Percentiles rank a stretch among this genome's conserved stretches.
Evolutionary conservation across 169 alveolate genomes (phyloP).

Genomic region (Fabrea salina): DNA sequence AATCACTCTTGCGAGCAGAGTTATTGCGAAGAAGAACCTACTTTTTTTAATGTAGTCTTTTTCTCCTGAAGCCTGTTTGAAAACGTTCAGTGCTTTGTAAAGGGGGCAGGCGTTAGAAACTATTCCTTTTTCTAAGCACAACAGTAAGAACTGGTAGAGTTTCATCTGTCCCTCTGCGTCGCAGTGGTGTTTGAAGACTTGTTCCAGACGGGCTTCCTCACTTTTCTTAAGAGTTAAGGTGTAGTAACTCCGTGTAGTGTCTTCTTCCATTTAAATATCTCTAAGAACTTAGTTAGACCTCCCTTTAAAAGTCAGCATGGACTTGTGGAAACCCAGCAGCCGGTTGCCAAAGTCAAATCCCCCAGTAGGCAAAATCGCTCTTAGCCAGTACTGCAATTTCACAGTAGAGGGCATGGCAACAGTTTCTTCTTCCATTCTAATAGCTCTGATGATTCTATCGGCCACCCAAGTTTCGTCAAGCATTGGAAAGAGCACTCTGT

Average conservation of each 20-base stretch:
- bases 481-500: slow-evolving; percentile 48
- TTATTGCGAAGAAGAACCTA: slow-evolving; percentile 52
- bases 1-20: slow-evolving; percentile 42
- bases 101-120: slow-evolving; percentile 50
- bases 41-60: slow-evolving; percentile 40
- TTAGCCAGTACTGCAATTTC: slow-evolving; percentile 1
- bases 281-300: slow-evolving; percentile 31
- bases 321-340: slow-evolving; percentile 37
- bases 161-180: slow-evolving; percentile 49
- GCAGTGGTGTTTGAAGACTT: slow-evolving; percentile 49
- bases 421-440: slow-evolving; percentile 51
- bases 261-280: slow-evolving; percentile 29
- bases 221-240: slow-evolving; percentile 43
- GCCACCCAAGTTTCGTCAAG: slow-evolving; percentile 57
- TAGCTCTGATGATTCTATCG: slow-evolving; percentile 57
- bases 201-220: slow-evolving; percentile 57
- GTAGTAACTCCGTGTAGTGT: slow-evolving; percentile 36
- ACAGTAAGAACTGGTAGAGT: slow-evolving; percentile 47
- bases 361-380: slow-evolving; percentile 48
- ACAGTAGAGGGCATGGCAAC: slow-evolving; percentile 45
- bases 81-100: slow-evolving; percentile 41
- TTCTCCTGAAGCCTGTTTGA: slow-evolving; percentile 51
- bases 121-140: slow-evolving; percentile 49
- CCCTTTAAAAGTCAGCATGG: slow-evolving; percentile 45
- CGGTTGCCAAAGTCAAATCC: slow-evolving; percentile 33